A percentile compares a stretch with the other conserved stretches of the same genome.
These are phyloP conservation scores for Pseudogymnoascus sp. DNA, from an alignment of 2,329 filamentous ascomycete species.

Conservation along the genomic window DNA sequence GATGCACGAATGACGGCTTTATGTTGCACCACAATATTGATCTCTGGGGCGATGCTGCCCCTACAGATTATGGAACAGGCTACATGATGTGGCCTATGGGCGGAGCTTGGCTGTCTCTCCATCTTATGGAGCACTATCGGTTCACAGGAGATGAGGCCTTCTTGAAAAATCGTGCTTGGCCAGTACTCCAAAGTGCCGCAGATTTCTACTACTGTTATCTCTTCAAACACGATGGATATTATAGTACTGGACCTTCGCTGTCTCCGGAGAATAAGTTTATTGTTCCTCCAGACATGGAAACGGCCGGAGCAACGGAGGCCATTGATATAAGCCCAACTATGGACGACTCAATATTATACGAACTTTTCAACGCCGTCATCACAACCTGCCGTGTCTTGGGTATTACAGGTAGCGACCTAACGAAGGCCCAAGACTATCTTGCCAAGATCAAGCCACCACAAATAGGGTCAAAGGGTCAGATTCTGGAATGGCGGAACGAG, in stretches of 20 bases:
- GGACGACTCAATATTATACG: conserved; percentile 33
- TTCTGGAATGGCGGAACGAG: conserved; percentile 34
- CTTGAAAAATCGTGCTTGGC: conserved; percentile 19
- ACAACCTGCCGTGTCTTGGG: not conserved
- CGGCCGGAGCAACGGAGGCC: conserved; percentile 9
- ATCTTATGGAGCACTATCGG: conserved; percentile 20
- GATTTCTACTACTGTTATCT: conserved; percentile 35
- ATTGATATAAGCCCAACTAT: conserved; percentile 31
- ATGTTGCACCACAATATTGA: conserved; percentile 22
- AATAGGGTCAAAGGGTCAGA: conserved; percentile 8
- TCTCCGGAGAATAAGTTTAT: conserved; percentile 30
- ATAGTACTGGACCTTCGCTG: conserved; percentile 29
- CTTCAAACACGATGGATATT: conserved; percentile 26
- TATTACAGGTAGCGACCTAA: not conserved
- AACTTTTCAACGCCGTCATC: conserved; percentile 25
- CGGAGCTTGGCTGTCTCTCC: conserved; percentile 19
- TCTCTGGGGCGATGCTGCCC: conserved; percentile 25
- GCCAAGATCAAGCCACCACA: not conserved
- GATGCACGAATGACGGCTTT: conserved; percentile 12
- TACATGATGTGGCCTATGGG: conserved; percentile 21
- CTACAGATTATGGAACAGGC: conserved; percentile 28
- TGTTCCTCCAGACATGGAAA: conserved; percentile 11
- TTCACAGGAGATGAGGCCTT: conserved; percentile 19
- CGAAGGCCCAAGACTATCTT: not conserved
- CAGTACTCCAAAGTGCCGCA: conserved; percentile 30